These are phyloP conservation scores for Tuber indicum DNA, from an alignment of 495 filamentous ascomycete genomes.

Conservation along the genomic window DNA sequence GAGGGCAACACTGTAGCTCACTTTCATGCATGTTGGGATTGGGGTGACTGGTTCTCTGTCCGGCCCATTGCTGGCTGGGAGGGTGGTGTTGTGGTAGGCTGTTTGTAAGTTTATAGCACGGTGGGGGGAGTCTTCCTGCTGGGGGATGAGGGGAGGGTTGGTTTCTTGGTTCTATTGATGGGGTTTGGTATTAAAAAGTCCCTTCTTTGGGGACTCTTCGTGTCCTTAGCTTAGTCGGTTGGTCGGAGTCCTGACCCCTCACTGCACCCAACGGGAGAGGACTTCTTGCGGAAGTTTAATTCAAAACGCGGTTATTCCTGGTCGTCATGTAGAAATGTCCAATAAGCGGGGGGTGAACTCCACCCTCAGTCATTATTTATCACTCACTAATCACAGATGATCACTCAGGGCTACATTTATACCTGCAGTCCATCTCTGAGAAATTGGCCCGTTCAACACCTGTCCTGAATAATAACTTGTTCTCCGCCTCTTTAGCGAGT, in stretches of 20 bases:
- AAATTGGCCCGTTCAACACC: conserved; percentile 26
- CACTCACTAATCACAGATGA: neutral
- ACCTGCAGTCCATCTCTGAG: too few species aligned
- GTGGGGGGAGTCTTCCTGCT: conserved; percentile 42
- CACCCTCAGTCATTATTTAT: neutral
- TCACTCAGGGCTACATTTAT: neutral
- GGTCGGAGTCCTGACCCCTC: conserved; percentile 9
- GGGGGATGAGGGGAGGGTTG: conserved; percentile 58
- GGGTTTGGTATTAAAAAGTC: conserved; percentile 21
- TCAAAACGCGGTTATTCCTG: conserved; percentile 46
- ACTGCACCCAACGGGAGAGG: conserved; percentile 43
- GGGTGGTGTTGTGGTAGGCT: conserved; percentile 45
- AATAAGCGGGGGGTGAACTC: conserved; percentile 62
- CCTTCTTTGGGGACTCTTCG: conserved; percentile 48
- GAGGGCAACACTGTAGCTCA: conserved; percentile 13
- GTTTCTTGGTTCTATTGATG: neutral
- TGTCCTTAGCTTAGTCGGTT: too few species aligned
- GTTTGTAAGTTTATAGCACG: conserved; percentile 28
- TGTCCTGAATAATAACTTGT: conserved; percentile 41
- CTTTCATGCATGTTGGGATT: too few species aligned
- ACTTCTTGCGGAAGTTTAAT: conserved; percentile 50
- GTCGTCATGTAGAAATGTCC: conserved; percentile 51
- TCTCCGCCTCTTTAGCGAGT: conserved; percentile 34
- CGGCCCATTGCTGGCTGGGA: conserved; percentile 44
- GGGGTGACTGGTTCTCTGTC: too few species aligned